Conservation (phyloP, 2,329 filamentous ascomycete species). For the Dactylellina drechsleri region DNA sequence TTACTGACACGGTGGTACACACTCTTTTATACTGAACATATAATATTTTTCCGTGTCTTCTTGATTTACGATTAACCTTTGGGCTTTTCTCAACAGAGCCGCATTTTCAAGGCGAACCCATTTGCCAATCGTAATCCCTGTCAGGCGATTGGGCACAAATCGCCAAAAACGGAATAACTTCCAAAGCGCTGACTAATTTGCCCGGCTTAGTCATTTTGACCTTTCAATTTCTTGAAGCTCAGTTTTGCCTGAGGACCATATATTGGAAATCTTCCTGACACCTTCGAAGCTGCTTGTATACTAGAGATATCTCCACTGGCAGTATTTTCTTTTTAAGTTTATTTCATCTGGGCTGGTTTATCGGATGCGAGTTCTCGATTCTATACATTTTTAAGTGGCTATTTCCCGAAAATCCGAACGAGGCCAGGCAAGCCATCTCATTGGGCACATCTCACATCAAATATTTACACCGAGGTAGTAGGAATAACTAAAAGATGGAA, state of each 20-base stretch:
- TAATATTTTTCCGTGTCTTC: too few relatives aligned
- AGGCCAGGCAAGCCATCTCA: slow-evolving; percentile 6
- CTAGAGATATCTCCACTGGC: neutral
- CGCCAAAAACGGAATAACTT: slow-evolving; percentile 36
- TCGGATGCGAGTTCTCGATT: slow-evolving; percentile 1
- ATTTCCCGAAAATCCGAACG: slow-evolving; percentile 20
- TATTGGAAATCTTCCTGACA: slow-evolving; percentile 33
- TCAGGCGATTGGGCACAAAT: slow-evolving; percentile 53
- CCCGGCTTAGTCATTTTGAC: slow-evolving; percentile 46
- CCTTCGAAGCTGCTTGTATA: neutral
- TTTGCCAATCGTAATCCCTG: slow-evolving; percentile 18
- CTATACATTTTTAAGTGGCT: neutral
- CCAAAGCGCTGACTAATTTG: slow-evolving; percentile 37
- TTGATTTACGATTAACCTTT: too few relatives aligned
- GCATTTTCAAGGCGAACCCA: slow-evolving; percentile 7
- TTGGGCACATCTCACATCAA: slow-evolving; percentile 38
- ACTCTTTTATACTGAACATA: too few relatives aligned
- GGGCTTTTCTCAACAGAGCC: neutral
- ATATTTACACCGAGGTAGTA: neutral
- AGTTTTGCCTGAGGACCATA: neutral
- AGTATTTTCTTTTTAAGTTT: neutral
- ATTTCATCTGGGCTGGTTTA: neutral
- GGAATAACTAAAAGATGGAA: slow-evolving; percentile 27
- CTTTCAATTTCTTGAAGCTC: slow-evolving; percentile 7
- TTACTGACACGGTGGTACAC: too few relatives aligned